These are phyloP conservation scores for Lonicera japonica DNA, from an alignment of 129 eudicot genomes.

Conservation along the genomic window DNA sequence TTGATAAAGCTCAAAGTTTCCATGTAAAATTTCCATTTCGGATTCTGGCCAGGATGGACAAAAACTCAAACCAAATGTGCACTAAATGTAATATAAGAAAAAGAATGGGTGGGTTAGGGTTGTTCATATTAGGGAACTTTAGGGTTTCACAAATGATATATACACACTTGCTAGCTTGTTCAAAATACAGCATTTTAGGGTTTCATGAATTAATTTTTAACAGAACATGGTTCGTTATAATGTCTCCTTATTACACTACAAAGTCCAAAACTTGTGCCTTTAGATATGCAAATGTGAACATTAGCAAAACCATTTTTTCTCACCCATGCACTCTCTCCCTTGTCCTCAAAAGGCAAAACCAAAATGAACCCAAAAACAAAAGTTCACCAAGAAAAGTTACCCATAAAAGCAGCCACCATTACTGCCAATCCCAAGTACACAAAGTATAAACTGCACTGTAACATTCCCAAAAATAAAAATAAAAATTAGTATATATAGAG, in stretches of 20 bases:
- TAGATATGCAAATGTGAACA: not conserved
- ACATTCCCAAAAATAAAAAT: slow-evolving; percentile 5
- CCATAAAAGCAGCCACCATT: slow-evolving; percentile 84
- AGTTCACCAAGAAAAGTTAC: slow-evolving; percentile 25
- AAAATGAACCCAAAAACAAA: not conserved
- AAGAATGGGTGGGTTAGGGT: not conserved
- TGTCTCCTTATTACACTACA: not conserved
- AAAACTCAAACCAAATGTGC: too few species aligned
- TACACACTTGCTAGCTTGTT: not conserved
- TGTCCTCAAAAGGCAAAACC: not conserved
- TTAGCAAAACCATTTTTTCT: not conserved
- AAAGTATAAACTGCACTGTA: slow-evolving; percentile 88
- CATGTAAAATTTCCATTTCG: too few species aligned
- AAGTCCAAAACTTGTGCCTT: not conserved
- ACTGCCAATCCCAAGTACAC: slow-evolving; percentile 81
- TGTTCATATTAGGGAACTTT: not conserved
- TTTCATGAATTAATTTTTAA: slow-evolving; percentile 1
- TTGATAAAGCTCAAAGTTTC: too few species aligned
- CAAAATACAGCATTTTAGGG: slow-evolving; percentile 11
- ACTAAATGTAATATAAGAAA: not conserved
- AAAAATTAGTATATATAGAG: slow-evolving; percentile 7
- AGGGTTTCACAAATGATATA: not conserved
- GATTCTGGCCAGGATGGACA: too few species aligned
- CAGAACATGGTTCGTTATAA: not conserved
- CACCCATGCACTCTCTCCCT: slow-evolving; percentile 3